Percentiles rank a stretch among this genome's conserved stretches.
Conservation (phyloP, 225 moss, liverwort and hornwort species). For the Takakia lepidozioides region DNA sequence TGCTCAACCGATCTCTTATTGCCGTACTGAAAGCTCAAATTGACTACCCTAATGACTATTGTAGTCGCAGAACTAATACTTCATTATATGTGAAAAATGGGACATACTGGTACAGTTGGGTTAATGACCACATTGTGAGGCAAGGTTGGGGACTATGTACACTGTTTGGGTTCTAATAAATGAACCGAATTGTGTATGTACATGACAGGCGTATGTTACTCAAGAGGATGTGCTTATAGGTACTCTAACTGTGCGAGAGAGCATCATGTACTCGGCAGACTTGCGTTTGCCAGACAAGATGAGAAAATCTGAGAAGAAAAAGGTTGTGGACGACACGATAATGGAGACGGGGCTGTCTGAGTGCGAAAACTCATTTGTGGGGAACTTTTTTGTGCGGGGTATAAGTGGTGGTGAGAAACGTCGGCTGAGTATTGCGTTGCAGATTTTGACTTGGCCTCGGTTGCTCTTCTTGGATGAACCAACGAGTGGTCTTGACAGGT, state of each 20-base stretch:
- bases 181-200: no score
- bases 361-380: conserved; percentile 56
- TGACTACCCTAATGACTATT: no score
- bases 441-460: conserved; percentile 75
- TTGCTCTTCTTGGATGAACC: no score
- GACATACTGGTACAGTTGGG: no score
- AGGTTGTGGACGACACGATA: conserved; percentile 62
- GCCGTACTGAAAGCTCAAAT: no score
- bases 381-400: conserved; percentile 84
- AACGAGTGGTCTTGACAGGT: conserved; percentile 88
- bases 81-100: no score
- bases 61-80: no score
- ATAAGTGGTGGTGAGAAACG: conserved; percentile 83
- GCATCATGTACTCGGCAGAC: conserved; percentile 62
- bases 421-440: conserved; percentile 81
- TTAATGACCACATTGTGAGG: no score
- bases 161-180: no score
- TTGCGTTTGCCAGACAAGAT: conserved; percentile 52
- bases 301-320: conserved; percentile 35
- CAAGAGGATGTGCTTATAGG: conserved; percentile 82
- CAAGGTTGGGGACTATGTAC: no score
- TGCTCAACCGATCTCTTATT: not conserved
- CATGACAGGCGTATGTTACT: conserved; percentile 91
- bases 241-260: conserved; percentile 77
- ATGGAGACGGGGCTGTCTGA: conserved; percentile 74